Evolutionary conservation across 495 filamentous ascomycete species (phyloP), one percentile per base, ranked within the genome.

Genomic region (Hypoxylon fragiforme): DNA sequence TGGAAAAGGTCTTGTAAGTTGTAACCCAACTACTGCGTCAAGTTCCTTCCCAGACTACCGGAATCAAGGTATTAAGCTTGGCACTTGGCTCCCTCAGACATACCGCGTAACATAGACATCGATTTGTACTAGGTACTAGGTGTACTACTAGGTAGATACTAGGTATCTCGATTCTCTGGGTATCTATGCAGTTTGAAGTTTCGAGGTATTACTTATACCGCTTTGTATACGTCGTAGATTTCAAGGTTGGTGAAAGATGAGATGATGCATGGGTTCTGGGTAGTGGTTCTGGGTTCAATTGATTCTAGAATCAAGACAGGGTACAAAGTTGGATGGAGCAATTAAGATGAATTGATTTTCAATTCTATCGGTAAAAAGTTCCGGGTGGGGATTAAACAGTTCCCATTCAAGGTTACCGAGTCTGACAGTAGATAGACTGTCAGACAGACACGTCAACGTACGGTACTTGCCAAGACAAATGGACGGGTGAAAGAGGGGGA

Each of bases 11-110:
- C n/a, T n/a, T n/a, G n/a, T n/a, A n/a, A n/a, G n/a, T 18, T 54
- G 57, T 45, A 54, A 46, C 57, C 31, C 26, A 28, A 26, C 39
- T 54, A 46, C 11, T 46, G 57, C 57, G 31, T 50, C 40, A 54
- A 28, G 16, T 48, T 43, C 44, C 21, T 45, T 55, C 39, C 57
- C 57, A 51, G 32, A 42, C 51, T 35, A 34, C 28, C 45, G 57
- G 57, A 47, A 41, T 43, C 50, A 40, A 34, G 26, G 44, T 12
- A 8, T 50, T 14, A 22, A 19, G 32, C 31, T 47, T 36, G 38
- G 6, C 26, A 24, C 14, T 53, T 34, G 55, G 52, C 15, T 48
- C 3, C 58, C 52, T 55, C 58, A 56, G 32, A 47, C 51, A 11
- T 14, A 22, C 30, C 13, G 0, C 30, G 46, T 51, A 37, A 45